Conservation (phyloP, 1,284 basidiomycete genomes). For the Polyporus tsugae region DNA sequence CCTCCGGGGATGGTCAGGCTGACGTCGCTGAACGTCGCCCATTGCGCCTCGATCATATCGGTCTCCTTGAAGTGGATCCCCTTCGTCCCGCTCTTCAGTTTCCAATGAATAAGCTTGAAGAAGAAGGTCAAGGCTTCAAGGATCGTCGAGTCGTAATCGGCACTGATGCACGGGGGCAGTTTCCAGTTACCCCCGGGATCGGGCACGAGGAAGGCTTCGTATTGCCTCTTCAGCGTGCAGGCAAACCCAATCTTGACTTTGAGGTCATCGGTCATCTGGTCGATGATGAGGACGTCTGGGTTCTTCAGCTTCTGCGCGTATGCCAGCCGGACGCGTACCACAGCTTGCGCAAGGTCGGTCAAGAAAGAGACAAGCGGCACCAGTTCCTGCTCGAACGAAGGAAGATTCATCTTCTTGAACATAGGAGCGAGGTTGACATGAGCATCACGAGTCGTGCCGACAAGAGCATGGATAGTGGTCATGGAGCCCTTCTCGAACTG, state of each 20-base stretch:
- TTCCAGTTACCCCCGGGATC: constrained; percentile 92
- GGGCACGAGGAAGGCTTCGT: constrained; percentile 87
- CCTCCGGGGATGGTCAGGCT: constrained; percentile 91
- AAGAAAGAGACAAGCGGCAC: constrained; percentile 95
- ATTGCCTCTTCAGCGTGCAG: constrained; percentile 94
- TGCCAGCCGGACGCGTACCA: constrained; percentile 88
- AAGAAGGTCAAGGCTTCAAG: constrained; percentile 90
- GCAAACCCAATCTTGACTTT: constrained; percentile 93
- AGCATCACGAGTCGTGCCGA: constrained; percentile 88
- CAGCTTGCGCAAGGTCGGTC: constrained; percentile 92
- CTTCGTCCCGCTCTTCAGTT: constrained; percentile 92
- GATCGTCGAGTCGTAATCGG: constrained; percentile 91
- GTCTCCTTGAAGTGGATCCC: constrained; percentile 98
- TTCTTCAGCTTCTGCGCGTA: constrained; percentile 92
- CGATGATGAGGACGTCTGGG: constrained; percentile 90
- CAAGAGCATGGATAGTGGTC: constrained; percentile 85
- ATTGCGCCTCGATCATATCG: constrained; percentile 95
- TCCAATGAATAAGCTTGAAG: constrained; percentile 95
- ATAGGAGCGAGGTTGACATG: constrained; percentile 82
- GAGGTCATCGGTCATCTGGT: constrained; percentile 95
- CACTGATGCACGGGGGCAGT: constrained; percentile 86
- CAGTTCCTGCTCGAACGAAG: constrained; percentile 93
- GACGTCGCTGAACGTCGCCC: constrained; percentile 95
- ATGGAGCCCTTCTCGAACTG: constrained; percentile 96
- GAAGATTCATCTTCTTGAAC: constrained; percentile 88